Evolutionary conservation across 345 rosid genomes (phyloP).

Genomic region (Toxicodendron radicans): DNA sequence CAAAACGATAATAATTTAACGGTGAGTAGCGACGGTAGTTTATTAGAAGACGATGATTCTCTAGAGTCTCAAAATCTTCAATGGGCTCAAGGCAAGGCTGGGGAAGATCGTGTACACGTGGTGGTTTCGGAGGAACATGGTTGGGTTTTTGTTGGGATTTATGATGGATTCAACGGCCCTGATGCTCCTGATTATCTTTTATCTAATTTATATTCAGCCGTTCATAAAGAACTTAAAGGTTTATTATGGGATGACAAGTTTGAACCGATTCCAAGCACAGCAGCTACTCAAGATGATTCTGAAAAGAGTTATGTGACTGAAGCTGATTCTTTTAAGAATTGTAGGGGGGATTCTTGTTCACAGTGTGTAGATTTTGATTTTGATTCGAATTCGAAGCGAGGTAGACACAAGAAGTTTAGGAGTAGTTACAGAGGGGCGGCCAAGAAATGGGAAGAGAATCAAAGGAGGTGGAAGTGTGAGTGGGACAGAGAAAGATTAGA

Average conservation of each 20-base stretch:
- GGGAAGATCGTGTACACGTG: conserved; percentile 98
- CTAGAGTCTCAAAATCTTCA: conserved; percentile 79
- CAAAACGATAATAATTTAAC: conserved; percentile 18
- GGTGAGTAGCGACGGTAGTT: conserved; percentile 78
- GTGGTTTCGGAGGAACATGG: conserved; percentile 94
- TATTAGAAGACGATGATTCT: conserved; percentile 64
- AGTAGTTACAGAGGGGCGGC: conserved; percentile 37
- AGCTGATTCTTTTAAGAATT: background rate
- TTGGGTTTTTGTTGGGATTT: conserved; percentile 96
- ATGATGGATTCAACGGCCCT: conserved; percentile 97
- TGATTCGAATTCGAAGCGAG: conserved; percentile 33
- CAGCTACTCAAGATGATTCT: conserved; percentile 28
- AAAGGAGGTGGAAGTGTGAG: conserved; percentile 71
- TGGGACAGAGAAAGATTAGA: conserved; percentile 70
- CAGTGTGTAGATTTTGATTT: conserved; percentile 29
- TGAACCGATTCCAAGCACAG: conserved; percentile 29
- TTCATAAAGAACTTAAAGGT: conserved; percentile 85
- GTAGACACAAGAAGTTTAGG: conserved; percentile 35
- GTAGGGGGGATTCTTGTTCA: conserved; percentile 29
- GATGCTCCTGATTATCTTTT: conserved; percentile 89
- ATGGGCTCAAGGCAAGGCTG: conserved; percentile 99
- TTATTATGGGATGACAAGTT: conserved; percentile 77
- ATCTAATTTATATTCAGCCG: conserved; percentile 69
- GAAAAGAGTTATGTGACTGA: conserved; percentile 1
- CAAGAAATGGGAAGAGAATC: conserved; percentile 69